Base-by-base conservation (phyloP, 148 eudicot genomes). In the Tetragonia tetragonoides region DNA sequence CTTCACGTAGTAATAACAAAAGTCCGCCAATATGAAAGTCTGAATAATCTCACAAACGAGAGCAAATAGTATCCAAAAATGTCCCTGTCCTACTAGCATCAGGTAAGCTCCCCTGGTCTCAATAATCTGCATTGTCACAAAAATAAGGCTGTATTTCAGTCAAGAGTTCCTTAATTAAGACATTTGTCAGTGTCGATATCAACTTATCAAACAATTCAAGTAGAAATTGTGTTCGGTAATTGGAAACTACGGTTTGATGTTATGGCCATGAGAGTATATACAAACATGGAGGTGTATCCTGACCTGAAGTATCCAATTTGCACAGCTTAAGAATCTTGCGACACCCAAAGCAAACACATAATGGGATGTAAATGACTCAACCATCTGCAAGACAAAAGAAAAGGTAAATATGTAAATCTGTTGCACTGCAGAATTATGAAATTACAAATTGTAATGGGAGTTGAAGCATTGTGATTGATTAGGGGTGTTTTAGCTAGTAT, bases 331-430 rank as follows among this genome's bases (percentile, higher is more conserved):
- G 79, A 95, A 93, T 81, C 96, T 86, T 46, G 99, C 86, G 65
- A 95, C 80, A 7, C 99, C 97, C 42, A 92, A 54, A 56, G 98
- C 98, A 76, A 95, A 95, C 51, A 95, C 98, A 62, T 95, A 95
- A 79, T 91, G 96, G 8, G 86, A 91, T 1, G 99, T 91, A 49
- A 91, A 93, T 53, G 97, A 90, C 73, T 95, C 99, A 76, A 95
- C 85, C 89, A 93, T 90, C 99, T 95, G 89, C 42, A 74, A 28
- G 40, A 53, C 17, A n/a, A 39, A 64, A 64, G 4, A 64, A 23
- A 44, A 44, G 9, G 9, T 5, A 44, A 44, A 5, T n/a, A 44
- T 44, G 3, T 2, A 44, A 1, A 5, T 44, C 0, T 9, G 9
- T 44, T 44, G 3, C 68, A 65, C 18, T 3, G 9, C 9, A 44